Evolutionary conservation across 192 early-diverging fungal genomes (phyloP).

Genomic region (Entomortierella lignicola): DNA sequence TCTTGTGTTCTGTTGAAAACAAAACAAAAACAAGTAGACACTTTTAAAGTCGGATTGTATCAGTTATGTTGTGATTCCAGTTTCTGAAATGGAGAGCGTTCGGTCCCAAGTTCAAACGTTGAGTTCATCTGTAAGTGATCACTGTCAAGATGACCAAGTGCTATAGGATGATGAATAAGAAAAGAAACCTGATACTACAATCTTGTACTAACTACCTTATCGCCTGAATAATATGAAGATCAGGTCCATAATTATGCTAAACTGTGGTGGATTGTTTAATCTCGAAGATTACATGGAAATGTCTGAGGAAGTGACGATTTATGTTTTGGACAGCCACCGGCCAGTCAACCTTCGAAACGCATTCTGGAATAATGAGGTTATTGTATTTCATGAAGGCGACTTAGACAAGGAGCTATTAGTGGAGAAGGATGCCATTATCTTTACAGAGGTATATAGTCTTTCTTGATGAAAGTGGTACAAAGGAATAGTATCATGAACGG

Average conservation of each 20-base stretch:
- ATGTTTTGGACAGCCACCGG: slow-evolving; percentile 90
- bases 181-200: too few species aligned
- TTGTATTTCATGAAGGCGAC: slow-evolving; percentile 89
- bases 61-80: slow-evolving; percentile 84
- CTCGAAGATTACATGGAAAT: slow-evolving; percentile 69
- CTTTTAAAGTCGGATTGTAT: slow-evolving; percentile 87
- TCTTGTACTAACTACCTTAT: too few species aligned
- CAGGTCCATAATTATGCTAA: slow-evolving; percentile 82
- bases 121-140: slow-evolving; percentile 56
- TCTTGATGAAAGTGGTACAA: not conserved
- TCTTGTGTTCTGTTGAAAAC: too few species aligned
- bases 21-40: slow-evolving; percentile 54
- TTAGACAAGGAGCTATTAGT: slow-evolving; percentile 74
- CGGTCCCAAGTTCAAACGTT: slow-evolving; percentile 68
- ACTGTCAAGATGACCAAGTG: too few species aligned
- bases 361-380: slow-evolving; percentile 79
- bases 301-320: slow-evolving; percentile 73
- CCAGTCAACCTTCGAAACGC: slow-evolving; percentile 89
- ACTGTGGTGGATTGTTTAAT: slow-evolving; percentile 81
- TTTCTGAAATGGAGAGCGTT: slow-evolving; percentile 67
- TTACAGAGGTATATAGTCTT: slow-evolving; percentile 63
- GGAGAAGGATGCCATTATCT: slow-evolving; percentile 76
- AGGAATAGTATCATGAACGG: too few species aligned
- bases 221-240: slow-evolving; percentile 57
- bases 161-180: too few species aligned